Percentiles rank a stretch among this genome's conserved stretches.
Evolutionary conservation across 331 rosid species (phyloP).

Genomic region (Quercus lobata): DNA sequence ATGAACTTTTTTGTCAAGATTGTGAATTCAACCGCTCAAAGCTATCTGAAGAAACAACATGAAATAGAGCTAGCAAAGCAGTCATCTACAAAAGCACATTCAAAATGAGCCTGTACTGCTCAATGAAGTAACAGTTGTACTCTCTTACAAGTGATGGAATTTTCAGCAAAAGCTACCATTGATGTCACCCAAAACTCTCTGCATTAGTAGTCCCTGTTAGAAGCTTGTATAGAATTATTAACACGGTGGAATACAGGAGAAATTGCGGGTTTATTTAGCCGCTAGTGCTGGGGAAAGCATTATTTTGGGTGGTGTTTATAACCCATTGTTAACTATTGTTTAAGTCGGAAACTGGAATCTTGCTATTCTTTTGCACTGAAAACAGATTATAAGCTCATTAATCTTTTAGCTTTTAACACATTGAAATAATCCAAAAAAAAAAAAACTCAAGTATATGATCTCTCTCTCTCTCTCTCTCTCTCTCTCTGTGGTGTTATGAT

Average conservation of each 20-base stretch:
- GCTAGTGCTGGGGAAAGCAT: conserved; percentile 37
- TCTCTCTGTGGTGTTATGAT: neutral
- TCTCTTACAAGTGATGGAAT: conserved; percentile 21
- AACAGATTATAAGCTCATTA: conserved; percentile 20
- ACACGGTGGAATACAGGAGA: conserved; percentile 21
- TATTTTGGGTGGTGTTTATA: conserved; percentile 37
- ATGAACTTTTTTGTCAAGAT: conserved; percentile 81
- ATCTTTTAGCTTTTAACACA: neutral
- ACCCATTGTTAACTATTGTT: conserved; percentile 40
- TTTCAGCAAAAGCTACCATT: conserved; percentile 29
- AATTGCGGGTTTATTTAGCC: conserved; percentile 24
- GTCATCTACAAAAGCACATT: conserved; percentile 25
- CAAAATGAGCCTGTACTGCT: neutral
- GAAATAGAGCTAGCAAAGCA: conserved; percentile 44
- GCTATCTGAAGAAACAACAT: conserved; percentile 69
- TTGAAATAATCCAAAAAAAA: neutral
- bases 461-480: conserved; percentile 8
- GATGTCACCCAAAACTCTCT: conserved; percentile 13
- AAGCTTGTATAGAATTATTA: conserved; percentile 42
- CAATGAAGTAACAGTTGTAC: conserved; percentile 11
- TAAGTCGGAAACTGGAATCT: conserved; percentile 27
- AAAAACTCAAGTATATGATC: neutral
- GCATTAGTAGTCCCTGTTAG: conserved; percentile 22
- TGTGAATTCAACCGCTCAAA: conserved; percentile 82
- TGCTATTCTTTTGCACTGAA: conserved; percentile 50